Evolutionary conservation across 345 rosid genomes (phyloP).

Genomic region (Populus simonii): DNA sequence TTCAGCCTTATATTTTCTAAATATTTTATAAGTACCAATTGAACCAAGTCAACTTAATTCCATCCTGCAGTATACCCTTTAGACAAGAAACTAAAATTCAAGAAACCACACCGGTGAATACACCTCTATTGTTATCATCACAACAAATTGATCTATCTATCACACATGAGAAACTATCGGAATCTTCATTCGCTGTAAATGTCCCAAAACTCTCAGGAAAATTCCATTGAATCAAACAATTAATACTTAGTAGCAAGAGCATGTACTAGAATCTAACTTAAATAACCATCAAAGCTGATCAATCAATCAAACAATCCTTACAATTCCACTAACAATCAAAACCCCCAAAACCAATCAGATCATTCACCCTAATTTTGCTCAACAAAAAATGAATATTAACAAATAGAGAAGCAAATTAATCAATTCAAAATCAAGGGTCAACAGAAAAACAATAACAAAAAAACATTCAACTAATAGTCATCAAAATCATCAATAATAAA

Average conservation of each 20-base stretch:
- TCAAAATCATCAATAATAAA: neutral
- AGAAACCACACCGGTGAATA: neutral
- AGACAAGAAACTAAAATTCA: neutral
- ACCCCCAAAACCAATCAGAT: neutral
- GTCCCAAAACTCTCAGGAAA: neutral
- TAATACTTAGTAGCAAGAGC: neutral
- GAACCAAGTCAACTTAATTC: neutral
- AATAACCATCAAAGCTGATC: neutral
- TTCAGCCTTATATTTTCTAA: neutral
- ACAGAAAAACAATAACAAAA: neutral
- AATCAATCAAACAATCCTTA: neutral
- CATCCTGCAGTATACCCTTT: neutral
- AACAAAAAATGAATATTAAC: too few species aligned
- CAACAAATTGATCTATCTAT: neutral
- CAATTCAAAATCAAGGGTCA: constrained; percentile 6
- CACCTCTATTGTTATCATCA: neutral
- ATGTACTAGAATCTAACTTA: neutral
- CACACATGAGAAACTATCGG: neutral
- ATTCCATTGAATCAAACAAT: neutral
- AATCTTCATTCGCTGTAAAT: neutral
- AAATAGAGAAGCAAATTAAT: neutral
- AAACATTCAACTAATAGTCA: neutral
- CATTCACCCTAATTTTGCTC: neutral
- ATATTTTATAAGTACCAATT: neutral
- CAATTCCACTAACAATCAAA: neutral